Conservation (phyloP, 2,329 filamentous ascomycete species). For the Stagonosporopsis cucurbitacearum region DNA sequence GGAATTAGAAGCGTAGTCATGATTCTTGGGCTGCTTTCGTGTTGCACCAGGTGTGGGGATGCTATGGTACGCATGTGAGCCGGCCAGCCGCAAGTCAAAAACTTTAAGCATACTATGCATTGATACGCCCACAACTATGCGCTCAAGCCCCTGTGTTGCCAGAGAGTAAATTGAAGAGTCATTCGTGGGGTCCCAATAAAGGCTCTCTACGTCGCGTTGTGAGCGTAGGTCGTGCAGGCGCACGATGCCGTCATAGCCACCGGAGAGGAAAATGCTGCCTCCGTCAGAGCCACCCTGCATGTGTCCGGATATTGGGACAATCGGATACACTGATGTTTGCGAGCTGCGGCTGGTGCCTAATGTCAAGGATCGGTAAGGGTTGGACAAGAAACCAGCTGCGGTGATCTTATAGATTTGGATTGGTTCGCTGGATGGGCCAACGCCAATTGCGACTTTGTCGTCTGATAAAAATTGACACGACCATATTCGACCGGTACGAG, state of each 20-base stretch:
- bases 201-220: constrained; percentile 53
- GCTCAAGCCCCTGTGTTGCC: constrained; percentile 62
- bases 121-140: constrained; percentile 63
- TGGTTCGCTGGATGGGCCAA: constrained; percentile 53
- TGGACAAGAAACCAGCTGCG: constrained; percentile 50
- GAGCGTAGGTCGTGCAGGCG: constrained; percentile 68
- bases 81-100: constrained; percentile 65
- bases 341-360: constrained; percentile 34
- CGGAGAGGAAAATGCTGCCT: constrained; percentile 64
- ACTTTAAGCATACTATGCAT: constrained; percentile 66
- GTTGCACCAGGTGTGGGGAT: constrained; percentile 28
- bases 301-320: constrained; percentile 49
- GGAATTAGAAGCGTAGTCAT: constrained; percentile 25
- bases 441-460: constrained; percentile 59
- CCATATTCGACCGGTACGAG: constrained; percentile 49
- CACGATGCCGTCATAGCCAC: constrained; percentile 64
- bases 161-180: constrained; percentile 66
- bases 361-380: constrained; percentile 50
- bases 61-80: constrained; percentile 49
- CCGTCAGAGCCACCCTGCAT: constrained; percentile 41
- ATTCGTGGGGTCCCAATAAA: constrained; percentile 64
- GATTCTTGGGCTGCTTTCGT: neutral
- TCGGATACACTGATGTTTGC: constrained; percentile 53
- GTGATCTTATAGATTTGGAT: constrained; percentile 60
- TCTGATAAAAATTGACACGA: constrained; percentile 61